Evolutionary conservation across 2,329 filamentous ascomycete species (phyloP).

Genomic region (Colletotrichum salicis): DNA sequence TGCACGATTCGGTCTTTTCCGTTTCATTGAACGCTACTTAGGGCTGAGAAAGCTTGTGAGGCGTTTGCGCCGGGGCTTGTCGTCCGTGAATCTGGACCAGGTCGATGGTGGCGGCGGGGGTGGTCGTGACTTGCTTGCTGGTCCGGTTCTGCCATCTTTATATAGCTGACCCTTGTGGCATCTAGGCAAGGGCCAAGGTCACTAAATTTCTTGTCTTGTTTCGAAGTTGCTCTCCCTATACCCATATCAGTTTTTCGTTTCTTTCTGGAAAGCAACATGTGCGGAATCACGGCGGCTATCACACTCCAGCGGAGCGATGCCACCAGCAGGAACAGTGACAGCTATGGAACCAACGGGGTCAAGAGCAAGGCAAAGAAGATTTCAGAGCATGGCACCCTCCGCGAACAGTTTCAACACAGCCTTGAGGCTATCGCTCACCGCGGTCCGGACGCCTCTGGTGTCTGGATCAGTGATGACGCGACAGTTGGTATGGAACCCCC

Average conservation of each 20-base stretch:
- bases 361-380: neutral
- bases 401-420: slow-evolving; percentile 38
- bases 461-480: slow-evolving; percentile 41
- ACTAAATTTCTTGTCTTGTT: neutral
- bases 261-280: slow-evolving; percentile 13
- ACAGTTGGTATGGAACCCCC: slow-evolving; percentile 24
- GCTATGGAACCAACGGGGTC: neutral
- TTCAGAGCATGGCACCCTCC: neutral
- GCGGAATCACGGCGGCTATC: slow-evolving; percentile 28
- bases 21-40: neutral
- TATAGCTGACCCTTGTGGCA: slow-evolving; percentile 5
- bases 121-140: neutral
- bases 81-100: neutral
- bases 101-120: neutral
- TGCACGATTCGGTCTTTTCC: slow-evolving; percentile 11
- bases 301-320: slow-evolving; percentile 20
- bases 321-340: neutral
- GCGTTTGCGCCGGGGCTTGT: neutral
- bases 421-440: slow-evolving; percentile 44
- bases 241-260: neutral
- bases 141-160: neutral
- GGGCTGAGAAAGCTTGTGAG: neutral
- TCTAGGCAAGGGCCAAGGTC: neutral
- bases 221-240: neutral
- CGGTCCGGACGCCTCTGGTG: slow-evolving; percentile 44